Base-by-base conservation (phyloP, 2,329 filamentous ascomycete genomes). In the Pseudogymnoascus sp. region DNA sequence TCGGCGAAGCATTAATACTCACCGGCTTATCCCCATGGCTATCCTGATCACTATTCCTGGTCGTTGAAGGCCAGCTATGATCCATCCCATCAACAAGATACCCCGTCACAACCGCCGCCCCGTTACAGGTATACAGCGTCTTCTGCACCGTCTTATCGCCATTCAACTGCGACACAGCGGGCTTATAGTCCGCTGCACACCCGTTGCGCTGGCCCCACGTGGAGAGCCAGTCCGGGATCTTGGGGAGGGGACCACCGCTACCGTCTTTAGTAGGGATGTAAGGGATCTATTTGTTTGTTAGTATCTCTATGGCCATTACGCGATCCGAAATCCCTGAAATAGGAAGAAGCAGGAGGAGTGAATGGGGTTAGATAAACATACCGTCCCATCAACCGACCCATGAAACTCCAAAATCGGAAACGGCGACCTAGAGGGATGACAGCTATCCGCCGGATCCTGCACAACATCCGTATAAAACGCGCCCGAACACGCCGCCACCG, bases 351-450 rank as follows among this genome's bases (percentile, higher is more conserved):
- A 29, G 26, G 26, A 29, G 26, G 6, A 6, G 26, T 29, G 26
- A 10, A 10, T 7, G 2, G 29, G 29, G 10, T 5, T n/a, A n/a
- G 37, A 39, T 16, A 2, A 7, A 29, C 47, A 11, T 31, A 31
- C 47, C 1, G 47, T 54, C 14, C 14, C 23, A 5, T 54, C 47
- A n/a, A n/a, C 10, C 14, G 47, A 54, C n/a, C 81, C 81, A 68
- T 83, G 81, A 62, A 82, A 78, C 45, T 80, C 78, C 7, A 83
- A 69, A 8, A 83, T 73, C 1, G 80, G 79, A 3, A 81, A 64
- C 3, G 74, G 68, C 0, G 62, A 67, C 39, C 74, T 71, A 2
- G 68, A 71, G 0, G 77, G 74, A 2, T 66, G 69, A 71, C 78
- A 81, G 23, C 14, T 31, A 16, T 54, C n/a, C 1, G 5, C 2